Evolutionary conservation across 2,329 filamentous ascomycete species (phyloP).

Genomic region (Paecilomyces sp.): DNA sequence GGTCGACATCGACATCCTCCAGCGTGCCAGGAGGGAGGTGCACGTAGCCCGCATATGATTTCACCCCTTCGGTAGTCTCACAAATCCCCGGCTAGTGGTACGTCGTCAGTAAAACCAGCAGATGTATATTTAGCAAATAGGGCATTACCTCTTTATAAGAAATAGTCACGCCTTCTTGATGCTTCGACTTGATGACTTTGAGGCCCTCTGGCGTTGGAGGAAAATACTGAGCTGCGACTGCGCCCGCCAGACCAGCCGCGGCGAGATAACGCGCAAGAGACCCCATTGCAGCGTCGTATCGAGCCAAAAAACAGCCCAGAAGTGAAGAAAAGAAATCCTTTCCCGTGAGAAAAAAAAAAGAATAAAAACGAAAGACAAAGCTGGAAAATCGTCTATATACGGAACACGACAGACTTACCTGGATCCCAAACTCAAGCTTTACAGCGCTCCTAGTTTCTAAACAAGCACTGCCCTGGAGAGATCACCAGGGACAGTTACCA

Average conservation of each 20-base stretch:
- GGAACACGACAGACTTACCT: not conserved
- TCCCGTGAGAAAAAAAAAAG: not conserved
- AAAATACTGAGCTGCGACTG: constrained; percentile 28
- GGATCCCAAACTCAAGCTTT: not conserved
- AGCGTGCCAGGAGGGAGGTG: constrained; percentile 45
- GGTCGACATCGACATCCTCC: constrained; percentile 31
- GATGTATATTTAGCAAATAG: not conserved
- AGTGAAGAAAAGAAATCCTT: not conserved
- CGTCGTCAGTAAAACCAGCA: not conserved
- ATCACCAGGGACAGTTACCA: not conserved
- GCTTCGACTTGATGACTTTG: constrained; percentile 35
- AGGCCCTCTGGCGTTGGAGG: constrained; percentile 35
- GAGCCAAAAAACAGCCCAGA: not conserved
- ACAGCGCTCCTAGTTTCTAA: not conserved
- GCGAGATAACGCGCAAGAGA: constrained; percentile 3
- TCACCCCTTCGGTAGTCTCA: constrained; percentile 50
- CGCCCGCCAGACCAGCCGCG: constrained; percentile 7
- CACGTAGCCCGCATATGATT: constrained; percentile 54
- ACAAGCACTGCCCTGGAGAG: not conserved
- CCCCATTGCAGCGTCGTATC: not conserved
- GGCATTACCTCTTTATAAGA: constrained; percentile 39
- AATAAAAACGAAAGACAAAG: not conserved
- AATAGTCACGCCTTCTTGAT: constrained; percentile 36
- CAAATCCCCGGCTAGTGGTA: constrained; percentile 40
- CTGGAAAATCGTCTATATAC: not conserved